Conservation (phyloP, 495 filamentous ascomycete genomes). For the Aspergillus bridgeri region DNA sequence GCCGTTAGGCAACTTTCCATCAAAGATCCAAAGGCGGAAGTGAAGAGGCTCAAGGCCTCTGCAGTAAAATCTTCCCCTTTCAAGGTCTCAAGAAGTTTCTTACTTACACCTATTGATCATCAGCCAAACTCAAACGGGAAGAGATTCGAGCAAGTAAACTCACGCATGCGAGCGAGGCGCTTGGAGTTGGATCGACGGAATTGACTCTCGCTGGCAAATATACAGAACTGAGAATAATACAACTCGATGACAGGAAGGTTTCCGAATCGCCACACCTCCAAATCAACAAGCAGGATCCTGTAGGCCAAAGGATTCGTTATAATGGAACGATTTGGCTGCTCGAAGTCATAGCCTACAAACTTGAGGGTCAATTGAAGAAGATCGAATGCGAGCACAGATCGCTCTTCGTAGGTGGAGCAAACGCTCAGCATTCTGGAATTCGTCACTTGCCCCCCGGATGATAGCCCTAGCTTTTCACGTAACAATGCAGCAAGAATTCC, state of each 20-base stretch:
- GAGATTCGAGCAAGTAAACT: slow-evolving; percentile 33
- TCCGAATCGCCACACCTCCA: slow-evolving; percentile 84
- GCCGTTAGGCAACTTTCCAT: slow-evolving; percentile 74
- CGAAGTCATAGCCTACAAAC: slow-evolving; percentile 82
- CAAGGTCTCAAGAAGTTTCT: slow-evolving; percentile 81
- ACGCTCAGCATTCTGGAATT: slow-evolving; percentile 36
- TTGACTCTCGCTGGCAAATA: slow-evolving; percentile 79
- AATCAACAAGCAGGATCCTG: slow-evolving; percentile 83
- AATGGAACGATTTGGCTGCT: slow-evolving; percentile 75
- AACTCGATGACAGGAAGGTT: slow-evolving; percentile 69
- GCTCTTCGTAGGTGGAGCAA: slow-evolving; percentile 41
- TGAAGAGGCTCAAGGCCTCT: slow-evolving; percentile 68
- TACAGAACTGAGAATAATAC: slow-evolving; percentile 88
- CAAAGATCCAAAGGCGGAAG: slow-evolving; percentile 71
- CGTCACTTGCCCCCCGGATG: slow-evolving; percentile 20
- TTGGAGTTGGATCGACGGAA: slow-evolving; percentile 88
- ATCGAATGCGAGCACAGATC: slow-evolving; percentile 62
- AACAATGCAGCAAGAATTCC: slow-evolving; percentile 77
- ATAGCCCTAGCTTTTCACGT: slow-evolving; percentile 65
- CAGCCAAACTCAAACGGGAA: slow-evolving; percentile 11
- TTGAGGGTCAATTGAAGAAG: slow-evolving; percentile 72
- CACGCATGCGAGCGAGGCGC: slow-evolving; percentile 84
- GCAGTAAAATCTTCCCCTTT: slow-evolving; percentile 75
- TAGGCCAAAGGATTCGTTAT: slow-evolving; percentile 96
- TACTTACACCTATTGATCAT: slow-evolving; percentile 68